Conservation (phyloP, 768 basidiomycete species). For the Lactarius vividus region DNA sequence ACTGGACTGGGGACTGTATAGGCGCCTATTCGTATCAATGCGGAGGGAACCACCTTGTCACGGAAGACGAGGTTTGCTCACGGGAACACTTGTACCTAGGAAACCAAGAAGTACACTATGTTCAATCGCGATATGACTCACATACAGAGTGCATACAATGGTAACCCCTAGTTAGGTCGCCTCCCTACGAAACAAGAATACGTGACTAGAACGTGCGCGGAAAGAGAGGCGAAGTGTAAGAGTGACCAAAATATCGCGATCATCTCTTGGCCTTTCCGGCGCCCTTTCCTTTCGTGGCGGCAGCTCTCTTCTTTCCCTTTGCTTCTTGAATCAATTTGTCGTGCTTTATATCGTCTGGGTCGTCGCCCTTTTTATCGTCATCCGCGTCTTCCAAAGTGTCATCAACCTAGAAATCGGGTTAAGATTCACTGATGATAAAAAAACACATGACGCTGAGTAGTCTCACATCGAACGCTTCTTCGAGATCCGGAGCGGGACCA, state of each 20-base stretch:
- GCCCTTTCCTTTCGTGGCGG: slow-evolving; percentile 18
- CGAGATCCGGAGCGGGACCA: slow-evolving; percentile 82
- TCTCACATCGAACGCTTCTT: slow-evolving; percentile 84
- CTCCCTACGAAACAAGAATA: slow-evolving; percentile 16
- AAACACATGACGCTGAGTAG: neutral
- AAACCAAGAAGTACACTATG: slow-evolving; percentile 8
- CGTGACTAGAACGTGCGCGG: slow-evolving; percentile 3
- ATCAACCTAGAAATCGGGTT: slow-evolving; percentile 20
- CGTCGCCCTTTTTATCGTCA: slow-evolving; percentile 27
- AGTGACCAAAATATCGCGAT: neutral
- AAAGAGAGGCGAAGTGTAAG: neutral
- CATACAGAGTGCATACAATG: slow-evolving; percentile 2
- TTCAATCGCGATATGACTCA: slow-evolving; percentile 14
- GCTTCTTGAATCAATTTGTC: slow-evolving; percentile 36
- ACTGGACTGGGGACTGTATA: neutral
- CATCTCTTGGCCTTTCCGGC: slow-evolving; percentile 23
- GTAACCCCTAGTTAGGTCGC: slow-evolving; percentile 10
- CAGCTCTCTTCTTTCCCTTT: slow-evolving; percentile 16
- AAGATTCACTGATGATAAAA: neutral
- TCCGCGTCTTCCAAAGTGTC: slow-evolving; percentile 29
- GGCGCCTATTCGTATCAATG: neutral
- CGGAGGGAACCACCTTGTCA: neutral
- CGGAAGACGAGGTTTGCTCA: neutral
- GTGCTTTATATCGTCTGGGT: slow-evolving; percentile 31
- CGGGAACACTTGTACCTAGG: slow-evolving; percentile 1